Conservation (phyloP, 805 yeast genomes). For the Lachancea dasiensis region DNA sequence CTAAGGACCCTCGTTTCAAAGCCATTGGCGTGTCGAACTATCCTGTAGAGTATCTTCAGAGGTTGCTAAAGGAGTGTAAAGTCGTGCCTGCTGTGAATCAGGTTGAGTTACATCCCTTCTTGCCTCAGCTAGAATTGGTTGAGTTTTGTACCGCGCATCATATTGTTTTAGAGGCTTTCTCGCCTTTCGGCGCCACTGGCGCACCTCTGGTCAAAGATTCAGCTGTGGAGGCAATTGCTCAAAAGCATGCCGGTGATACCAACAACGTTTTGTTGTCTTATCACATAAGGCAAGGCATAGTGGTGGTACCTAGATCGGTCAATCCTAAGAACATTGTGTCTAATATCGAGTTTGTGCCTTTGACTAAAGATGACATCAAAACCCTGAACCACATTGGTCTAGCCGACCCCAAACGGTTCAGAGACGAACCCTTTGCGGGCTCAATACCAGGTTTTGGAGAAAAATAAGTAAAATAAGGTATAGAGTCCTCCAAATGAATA, state of each 20-base stretch:
- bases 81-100: conserved; percentile 52
- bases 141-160: conserved; percentile 48
- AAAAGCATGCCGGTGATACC: conserved; percentile 46
- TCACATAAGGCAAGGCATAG: conserved; percentile 55
- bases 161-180: conserved; percentile 49
- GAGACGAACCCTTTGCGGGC: conserved; percentile 25
- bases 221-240: conserved; percentile 45
- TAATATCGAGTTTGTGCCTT: conserved; percentile 35
- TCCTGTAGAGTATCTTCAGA: conserved; percentile 35
- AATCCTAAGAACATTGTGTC: conserved; percentile 54
- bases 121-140: conserved; percentile 56
- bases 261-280: conserved; percentile 60
- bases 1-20: conserved; percentile 40
- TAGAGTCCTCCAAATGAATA: no score
- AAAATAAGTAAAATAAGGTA: conserved; percentile 4
- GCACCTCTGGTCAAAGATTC: conserved; percentile 57
- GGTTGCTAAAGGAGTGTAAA: conserved; percentile 38
- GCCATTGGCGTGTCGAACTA: conserved; percentile 59
- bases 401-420: conserved; percentile 29
- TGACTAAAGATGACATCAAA: conserved; percentile 40
- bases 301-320: conserved; percentile 63
- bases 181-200: conserved; percentile 60
- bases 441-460: conserved; percentile 29
- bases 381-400: conserved; percentile 32
- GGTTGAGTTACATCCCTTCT: conserved; percentile 67